phyloP scores from a whole-genome alignment of 2,329 filamentous ascomycete species.

The Aureobasidium sp. region DNA sequence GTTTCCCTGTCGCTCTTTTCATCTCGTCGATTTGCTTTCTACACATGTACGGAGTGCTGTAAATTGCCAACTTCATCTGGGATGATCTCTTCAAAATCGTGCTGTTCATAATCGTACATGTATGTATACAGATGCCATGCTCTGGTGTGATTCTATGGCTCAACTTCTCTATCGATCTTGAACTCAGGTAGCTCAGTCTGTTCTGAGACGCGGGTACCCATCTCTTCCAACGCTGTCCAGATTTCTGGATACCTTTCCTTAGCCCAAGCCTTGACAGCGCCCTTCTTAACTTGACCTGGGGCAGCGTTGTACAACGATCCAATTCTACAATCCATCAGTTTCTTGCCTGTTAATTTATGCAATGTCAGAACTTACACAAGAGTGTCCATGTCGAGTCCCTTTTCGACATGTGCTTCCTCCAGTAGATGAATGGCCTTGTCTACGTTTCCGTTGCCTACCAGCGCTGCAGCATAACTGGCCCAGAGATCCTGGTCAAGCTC shows the following conservation, averaged over 20 bases:
- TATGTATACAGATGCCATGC: background rate
- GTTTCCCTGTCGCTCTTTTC: background rate
- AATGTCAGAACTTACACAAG: constrained; percentile 56
- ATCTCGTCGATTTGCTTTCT: background rate
- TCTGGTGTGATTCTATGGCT: constrained; percentile 13
- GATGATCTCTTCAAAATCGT: background rate
- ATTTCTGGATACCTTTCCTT: constrained; percentile 57
- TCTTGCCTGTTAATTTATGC: background rate
- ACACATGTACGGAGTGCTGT: background rate
- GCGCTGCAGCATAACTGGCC: constrained; percentile 66
- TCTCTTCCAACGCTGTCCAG: constrained; percentile 60
- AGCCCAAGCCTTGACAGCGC: constrained; percentile 68
- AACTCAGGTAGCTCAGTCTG: constrained; percentile 20
- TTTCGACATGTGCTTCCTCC: constrained; percentile 57
- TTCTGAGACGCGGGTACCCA: constrained; percentile 31
- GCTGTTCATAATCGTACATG: background rate
- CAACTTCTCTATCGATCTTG: constrained; percentile 23
- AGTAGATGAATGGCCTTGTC: constrained; percentile 62
- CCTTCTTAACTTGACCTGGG: constrained; percentile 52
- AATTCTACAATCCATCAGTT: constrained; percentile 45
- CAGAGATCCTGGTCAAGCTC: constrained; percentile 68
- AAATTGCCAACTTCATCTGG: background rate
- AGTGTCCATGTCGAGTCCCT: constrained; percentile 60
- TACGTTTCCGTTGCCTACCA: constrained; percentile 66
- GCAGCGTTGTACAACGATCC: constrained; percentile 71